Base-by-base conservation (phyloP, 495 filamentous ascomycete genomes). In the Oidiodendron maius region DNA sequence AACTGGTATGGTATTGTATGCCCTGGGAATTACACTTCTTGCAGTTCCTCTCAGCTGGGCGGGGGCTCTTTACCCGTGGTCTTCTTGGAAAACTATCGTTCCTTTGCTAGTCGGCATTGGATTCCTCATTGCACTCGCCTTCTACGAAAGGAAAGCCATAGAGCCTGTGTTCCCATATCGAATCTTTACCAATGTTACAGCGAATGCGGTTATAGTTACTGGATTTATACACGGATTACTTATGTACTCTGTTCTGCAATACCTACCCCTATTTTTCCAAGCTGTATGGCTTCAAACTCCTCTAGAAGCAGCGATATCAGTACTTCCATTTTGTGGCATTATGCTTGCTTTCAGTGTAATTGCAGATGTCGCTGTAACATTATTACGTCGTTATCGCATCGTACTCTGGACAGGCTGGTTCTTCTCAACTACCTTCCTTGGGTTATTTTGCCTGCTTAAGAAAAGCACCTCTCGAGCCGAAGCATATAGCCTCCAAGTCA, bases 211-310 rank as follows among this genome's bases (percentile, higher is more conserved):
- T 36, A 59, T 64, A 34, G 18, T 77, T 11, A 74, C 61, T 5
- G 71, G 68, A 2, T 68, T 65, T 51, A 69, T 70, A 56, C 81
- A 72, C 58, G 81, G 64, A 5, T 51, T 66, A 32, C 55, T 71
- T 25, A 54, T 68, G 20, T 71, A 59, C 58, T 56, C 50, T 61
- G 60, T 80, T 0, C 60, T 88, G 1, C 84, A 85, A 51, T 86
- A 82, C 37, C 58, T 84, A 18, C 72, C 83, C 0, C 61, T 89
- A 2, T 89, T 83, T 62, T 84, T 79, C 52, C 70, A 81, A 53
- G 78, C 76, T 10, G 74, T 84, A 28, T 76, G 80, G 52, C 70
- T 67, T 23, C 68, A 76, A 46, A 62, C 68, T 3, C 65, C 77
- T 1, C 74, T 80, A 37, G 48, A 80, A 11, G 63, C 80, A 1